Evolutionary conservation across 148 eudicot genomes (phyloP), one percentile per base, ranked within the genome.

Genomic region (Rhododendron mucronatum): DNA sequence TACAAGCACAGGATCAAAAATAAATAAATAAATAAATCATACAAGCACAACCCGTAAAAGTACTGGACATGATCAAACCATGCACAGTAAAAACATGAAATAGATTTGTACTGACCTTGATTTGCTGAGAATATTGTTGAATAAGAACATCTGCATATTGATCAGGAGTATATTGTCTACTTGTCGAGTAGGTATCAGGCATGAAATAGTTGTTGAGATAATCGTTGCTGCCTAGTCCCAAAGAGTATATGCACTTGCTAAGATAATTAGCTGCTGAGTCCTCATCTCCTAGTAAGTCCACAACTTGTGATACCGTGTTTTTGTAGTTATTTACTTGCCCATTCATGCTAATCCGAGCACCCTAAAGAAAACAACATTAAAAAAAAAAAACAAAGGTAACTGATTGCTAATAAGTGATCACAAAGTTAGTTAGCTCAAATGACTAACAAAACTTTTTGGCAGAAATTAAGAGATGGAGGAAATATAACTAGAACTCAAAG

Each of bases 141-240:
- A 90, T 85, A 48, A 95, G 94, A 73, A 37, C 82, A 35, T 86
- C 65, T 14, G 98, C 93, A 51, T 88, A 95, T 87, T 94, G 90
- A 1, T 86, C 85, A 12, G 91, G 90, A 16, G 87, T 85, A 86
- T 86, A 93, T 28, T 77, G 78, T 3, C 85, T 82, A 83, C 92
- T 88, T 1, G 93, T 89, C 0, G 90, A 14, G 87, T 95, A 94
- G 15, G 57, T 53, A 1, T 69, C 33, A 1, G 98, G 94, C 92
- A 90, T 84, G 82, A 92, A 93, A 83, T 93, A 93, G 84, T 93
- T 93, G 86, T 93, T 93, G 28, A 93, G 88, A 67, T 93, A 93
- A 80, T 93, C 95, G 44, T 93, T 93, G 82, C 92, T 93, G 55
- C 95, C 95, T 23, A 93, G 26, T 82, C 91, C 92, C 51, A 93